A percentile compares a stretch with the other conserved stretches of the same genome.
These are phyloP conservation scores for Tritrichomonas foetus DNA, from an alignment of 208 protist genomes.

Conservation along the genomic window DNA sequence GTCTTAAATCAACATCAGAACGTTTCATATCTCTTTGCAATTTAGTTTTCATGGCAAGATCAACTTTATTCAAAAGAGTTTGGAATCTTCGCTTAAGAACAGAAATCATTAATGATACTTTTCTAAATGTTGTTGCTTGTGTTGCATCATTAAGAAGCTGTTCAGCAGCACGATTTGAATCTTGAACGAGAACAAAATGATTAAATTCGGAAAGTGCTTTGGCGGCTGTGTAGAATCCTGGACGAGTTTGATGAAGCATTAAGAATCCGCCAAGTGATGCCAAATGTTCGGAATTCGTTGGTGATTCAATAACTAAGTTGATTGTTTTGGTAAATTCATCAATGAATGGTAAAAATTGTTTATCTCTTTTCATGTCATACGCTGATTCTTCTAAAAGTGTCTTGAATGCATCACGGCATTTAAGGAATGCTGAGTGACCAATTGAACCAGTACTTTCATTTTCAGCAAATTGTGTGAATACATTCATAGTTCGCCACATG, in stretches of 20 bases:
- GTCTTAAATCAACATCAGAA: slow-evolving; percentile 10
- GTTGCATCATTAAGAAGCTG: neutral
- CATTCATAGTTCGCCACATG: neutral
- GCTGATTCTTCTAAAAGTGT: neutral
- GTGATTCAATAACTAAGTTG: neutral
- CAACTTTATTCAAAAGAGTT: neutral
- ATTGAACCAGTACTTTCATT: neutral
- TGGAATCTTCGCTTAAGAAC: neutral
- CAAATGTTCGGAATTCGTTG: neutral
- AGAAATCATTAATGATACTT: neutral
- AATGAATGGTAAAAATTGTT: slow-evolving; percentile 4
- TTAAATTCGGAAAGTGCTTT: neutral
- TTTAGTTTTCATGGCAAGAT: neutral
- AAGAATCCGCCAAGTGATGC: neutral
- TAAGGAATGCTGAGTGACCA: neutral
- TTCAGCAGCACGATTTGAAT: neutral
- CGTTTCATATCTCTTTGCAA: neutral
- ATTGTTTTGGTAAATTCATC: neutral
- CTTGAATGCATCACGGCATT: neutral
- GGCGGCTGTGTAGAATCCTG: neutral
- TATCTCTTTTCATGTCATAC: neutral
- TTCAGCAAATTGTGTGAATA: neutral
- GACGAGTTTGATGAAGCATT: neutral
- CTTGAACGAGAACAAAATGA: neutral
- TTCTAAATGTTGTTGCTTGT: neutral